Base-by-base conservation (phyloP, 768 basidiomycete species). In the Fistulinella prunicolor region DNA sequence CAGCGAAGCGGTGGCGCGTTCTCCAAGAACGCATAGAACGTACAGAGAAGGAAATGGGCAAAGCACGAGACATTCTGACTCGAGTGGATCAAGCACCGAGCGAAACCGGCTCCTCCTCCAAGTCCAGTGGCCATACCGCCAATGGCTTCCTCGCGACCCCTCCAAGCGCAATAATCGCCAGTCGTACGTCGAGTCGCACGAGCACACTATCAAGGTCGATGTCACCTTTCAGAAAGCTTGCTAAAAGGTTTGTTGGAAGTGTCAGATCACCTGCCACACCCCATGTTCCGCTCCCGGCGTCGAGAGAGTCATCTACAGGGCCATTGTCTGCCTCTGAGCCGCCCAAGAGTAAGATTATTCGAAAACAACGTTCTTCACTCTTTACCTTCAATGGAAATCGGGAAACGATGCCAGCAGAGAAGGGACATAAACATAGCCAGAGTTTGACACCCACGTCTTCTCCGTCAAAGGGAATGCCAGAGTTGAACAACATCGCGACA, bases 31-130 rank as follows among this genome's bases (percentile, higher is more conserved):
- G 89, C 42, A 92, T 96, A 57, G 61, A 77, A 19, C 75, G 88
- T 47, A 89, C 90, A 10, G 91, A 94, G 56, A 69, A 73, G 22
- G 91, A 94, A 53, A 89, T 96, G 88, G 84, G 86, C 51, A 73
- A 63, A 47, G 79, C 82, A 3, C 82, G 83, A 47, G 82, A 77
- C 50, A 67, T 83, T 29, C 71, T 90, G 28, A 56, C 77, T 29
- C 71, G 67, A 34, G 58, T 51, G 34, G 79, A 78, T 34, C 76
- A 80, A 22, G 69, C 76, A 23, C 76, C 74, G 14, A 86, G 84
- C 56, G 90, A 92, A 57, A 74, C 71, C 32, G 83, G 80, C 12
- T 90, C 89, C 12, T 90, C 89, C n/a, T 82, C 77, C 51, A 74
- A 73, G 20, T 87, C 87, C n/a, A n/a, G n/a, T 35, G 82, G 80